Conservation (phyloP, 306 rosid genomes). For the Rosa chinensis region DNA sequence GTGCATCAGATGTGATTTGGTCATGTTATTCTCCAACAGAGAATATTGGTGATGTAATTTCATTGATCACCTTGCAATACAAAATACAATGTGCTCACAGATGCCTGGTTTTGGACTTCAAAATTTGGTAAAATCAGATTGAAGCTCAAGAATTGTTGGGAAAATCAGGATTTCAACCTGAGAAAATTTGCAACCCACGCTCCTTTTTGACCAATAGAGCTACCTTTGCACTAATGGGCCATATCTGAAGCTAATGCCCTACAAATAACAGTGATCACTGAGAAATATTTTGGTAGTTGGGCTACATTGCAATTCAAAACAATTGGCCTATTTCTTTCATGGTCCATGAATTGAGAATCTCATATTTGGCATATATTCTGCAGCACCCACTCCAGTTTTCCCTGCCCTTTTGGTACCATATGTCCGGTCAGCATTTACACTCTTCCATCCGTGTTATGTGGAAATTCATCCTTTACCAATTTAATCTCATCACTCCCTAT, state of each 20-base stretch:
- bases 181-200: not conserved
- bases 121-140: not conserved
- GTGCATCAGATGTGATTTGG: conserved; percentile 1
- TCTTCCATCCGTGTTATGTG: conserved; percentile 1
- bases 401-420: not conserved
- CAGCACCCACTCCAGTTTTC: not conserved
- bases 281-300: not conserved
- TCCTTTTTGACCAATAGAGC: not conserved
- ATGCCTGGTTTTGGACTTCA: conserved; percentile 14
- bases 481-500: not conserved
- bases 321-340: not conserved
- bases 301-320: not conserved
- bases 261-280: not conserved
- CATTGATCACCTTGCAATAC: not conserved
- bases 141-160: not conserved
- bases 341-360: not conserved
- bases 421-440: not conserved
- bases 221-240: not conserved
- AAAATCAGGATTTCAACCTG: not conserved
- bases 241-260: not conserved
- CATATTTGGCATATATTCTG: conserved; percentile 8
- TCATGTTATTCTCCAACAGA: conserved; percentile 5
- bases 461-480: not conserved
- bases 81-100: conserved; percentile 18
- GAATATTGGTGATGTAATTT: conserved; percentile 4